phyloP scores from a whole-genome alignment of 768 basidiomycete genomes.

The Kwoniella mangroviensis region DNA sequence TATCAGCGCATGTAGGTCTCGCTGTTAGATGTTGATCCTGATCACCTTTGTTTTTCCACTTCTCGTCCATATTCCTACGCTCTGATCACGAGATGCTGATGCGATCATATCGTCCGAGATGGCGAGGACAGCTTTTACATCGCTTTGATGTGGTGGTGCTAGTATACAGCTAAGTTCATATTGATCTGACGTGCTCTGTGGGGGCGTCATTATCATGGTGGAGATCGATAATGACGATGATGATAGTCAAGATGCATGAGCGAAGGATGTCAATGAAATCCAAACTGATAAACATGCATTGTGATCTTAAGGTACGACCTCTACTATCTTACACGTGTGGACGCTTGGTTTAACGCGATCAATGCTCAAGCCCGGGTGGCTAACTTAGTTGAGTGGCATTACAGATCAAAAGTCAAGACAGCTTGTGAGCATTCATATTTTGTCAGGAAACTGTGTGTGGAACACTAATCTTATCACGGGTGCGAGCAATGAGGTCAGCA shows the following conservation, averaged over 20 bases:
- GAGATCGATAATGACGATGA: background rate
- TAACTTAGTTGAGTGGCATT: too few relatives aligned
- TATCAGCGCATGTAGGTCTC: background rate
- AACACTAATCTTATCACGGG: too few relatives aligned
- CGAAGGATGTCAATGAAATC: background rate
- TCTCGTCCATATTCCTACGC: constrained; percentile 41
- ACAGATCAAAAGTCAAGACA: too few relatives aligned
- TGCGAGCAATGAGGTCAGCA: too few relatives aligned
- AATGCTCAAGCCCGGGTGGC: too few relatives aligned
- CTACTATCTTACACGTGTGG: too few relatives aligned
- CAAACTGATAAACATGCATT: too few relatives aligned
- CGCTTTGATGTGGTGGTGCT: constrained; percentile 31
- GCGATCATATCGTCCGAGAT: constrained; percentile 28
- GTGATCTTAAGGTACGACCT: too few relatives aligned
- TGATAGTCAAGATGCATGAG: background rate
- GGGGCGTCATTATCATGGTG: background rate
- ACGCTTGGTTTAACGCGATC: too few relatives aligned
- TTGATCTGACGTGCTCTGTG: background rate
- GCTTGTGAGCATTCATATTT: too few relatives aligned
- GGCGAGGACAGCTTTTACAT: constrained; percentile 48
- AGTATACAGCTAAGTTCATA: constrained; percentile 30
- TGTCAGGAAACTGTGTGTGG: too few relatives aligned
- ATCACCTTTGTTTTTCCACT: background rate
- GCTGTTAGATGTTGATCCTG: background rate
- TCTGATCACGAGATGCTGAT: constrained; percentile 43